Percentiles rank a stretch among this genome's conserved stretches.
phyloP scores from a whole-genome alignment of 2,329 filamentous ascomycete species.

The Arthrocladium fulminans region DNA sequence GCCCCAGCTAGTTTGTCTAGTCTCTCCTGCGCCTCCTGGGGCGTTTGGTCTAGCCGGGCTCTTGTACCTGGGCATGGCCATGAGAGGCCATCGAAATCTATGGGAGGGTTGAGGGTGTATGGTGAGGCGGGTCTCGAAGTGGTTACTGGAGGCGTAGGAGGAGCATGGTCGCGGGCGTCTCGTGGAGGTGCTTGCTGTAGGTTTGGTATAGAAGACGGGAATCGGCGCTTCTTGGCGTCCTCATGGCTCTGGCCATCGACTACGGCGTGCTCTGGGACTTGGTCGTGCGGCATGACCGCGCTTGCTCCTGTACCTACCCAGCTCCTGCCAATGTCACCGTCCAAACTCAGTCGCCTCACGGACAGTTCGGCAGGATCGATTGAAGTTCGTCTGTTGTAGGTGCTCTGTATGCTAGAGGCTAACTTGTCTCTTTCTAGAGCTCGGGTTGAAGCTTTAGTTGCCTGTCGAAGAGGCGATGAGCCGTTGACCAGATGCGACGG shows the following conservation, averaged over 20 bases:
- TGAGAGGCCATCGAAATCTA: conserved; percentile 45
- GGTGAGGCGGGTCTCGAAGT: conserved; percentile 43
- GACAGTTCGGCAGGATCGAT: conserved; percentile 14
- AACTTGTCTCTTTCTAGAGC: conserved; percentile 49
- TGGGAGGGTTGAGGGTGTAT: conserved; percentile 41
- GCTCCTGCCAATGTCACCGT: conserved; percentile 6
- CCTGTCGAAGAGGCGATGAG: conserved; percentile 41
- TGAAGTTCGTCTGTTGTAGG: conserved; percentile 44
- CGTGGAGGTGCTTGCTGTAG: conserved; percentile 42
- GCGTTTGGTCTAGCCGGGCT: conserved; percentile 47
- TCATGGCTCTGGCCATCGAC: conserved; percentile 5
- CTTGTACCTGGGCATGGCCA: conserved; percentile 45
- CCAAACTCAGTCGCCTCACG: conserved; percentile 8
- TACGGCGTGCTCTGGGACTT: conserved; percentile 7
- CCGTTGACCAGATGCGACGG: conserved; percentile 51
- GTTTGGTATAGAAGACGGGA: background rate
- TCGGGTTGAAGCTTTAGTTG: conserved; percentile 32
- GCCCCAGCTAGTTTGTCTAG: conserved; percentile 55
- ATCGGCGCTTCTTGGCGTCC: conserved; percentile 7
- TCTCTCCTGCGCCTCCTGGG: conserved; percentile 49
- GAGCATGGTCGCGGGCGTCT: conserved; percentile 44
- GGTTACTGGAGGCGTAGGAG: conserved; percentile 39
- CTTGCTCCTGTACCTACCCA: conserved; percentile 11
- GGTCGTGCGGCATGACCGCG: conserved; percentile 13
- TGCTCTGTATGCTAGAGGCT: conserved; percentile 50